phyloP scores from a whole-genome alignment of 73 alveolate species.

The Tetrahymena thermophila region DNA sequence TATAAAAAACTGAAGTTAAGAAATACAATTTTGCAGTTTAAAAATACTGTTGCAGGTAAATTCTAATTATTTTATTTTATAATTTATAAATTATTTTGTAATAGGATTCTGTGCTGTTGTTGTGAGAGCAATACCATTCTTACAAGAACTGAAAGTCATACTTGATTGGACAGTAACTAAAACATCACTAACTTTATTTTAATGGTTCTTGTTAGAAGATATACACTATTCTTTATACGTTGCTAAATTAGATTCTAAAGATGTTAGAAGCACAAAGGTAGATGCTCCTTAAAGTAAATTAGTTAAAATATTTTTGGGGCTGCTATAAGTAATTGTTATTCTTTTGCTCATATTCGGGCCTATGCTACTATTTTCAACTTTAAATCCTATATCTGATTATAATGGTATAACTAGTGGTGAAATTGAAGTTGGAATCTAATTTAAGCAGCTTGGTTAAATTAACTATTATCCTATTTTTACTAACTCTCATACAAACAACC shows the following conservation, averaged over 20 bases:
- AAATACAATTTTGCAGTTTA: background rate
- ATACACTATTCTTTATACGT: slow-evolving; percentile 68
- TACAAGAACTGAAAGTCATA: slow-evolving; percentile 75
- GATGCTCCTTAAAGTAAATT: slow-evolving; percentile 53
- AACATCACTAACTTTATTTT: slow-evolving; percentile 75
- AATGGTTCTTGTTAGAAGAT: slow-evolving; percentile 86
- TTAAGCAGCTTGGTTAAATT: background rate
- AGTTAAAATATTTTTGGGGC: slow-evolving; percentile 60
- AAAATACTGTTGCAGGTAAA: background rate
- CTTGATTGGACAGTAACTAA: slow-evolving; percentile 85
- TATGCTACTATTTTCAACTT: slow-evolving; percentile 61
- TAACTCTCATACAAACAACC: background rate
- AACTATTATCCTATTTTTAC: background rate
- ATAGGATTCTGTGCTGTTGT: background rate
- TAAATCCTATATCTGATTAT: slow-evolving; percentile 74
- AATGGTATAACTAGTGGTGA: slow-evolving; percentile 66
- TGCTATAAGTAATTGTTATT: slow-evolving; percentile 46
- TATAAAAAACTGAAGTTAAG: slow-evolving; percentile 30
- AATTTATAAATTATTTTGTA: background rate
- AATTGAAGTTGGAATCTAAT: slow-evolving; percentile 43
- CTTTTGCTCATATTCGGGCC: slow-evolving; percentile 75
- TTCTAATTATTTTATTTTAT: background rate
- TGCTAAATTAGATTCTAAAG: slow-evolving; percentile 51
- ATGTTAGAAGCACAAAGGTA: slow-evolving; percentile 42
- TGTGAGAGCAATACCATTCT: slow-evolving; percentile 63